These are phyloP conservation scores for Tetradesmus lagerheimii DNA, from an alignment of 139 green algal species.

Conservation along the genomic window DNA sequence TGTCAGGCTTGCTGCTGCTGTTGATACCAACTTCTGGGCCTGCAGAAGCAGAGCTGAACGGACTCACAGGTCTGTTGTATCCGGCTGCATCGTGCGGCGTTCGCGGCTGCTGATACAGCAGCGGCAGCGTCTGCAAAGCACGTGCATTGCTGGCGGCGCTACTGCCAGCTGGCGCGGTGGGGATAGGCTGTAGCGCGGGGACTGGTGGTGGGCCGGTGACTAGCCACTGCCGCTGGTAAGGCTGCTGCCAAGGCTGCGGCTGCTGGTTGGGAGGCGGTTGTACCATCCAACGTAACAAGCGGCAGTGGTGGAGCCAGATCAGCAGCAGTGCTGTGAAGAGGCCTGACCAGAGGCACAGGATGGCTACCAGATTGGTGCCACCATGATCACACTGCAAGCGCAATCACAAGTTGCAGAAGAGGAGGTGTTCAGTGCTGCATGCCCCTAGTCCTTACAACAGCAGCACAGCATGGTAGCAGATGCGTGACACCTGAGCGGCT, in stretches of 20 bases:
- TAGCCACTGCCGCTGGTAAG: constrained; percentile 33
- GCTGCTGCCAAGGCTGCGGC: constrained; percentile 24
- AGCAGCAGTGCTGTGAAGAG: constrained; percentile 31
- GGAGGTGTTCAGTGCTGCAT: background rate
- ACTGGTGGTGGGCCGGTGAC: background rate
- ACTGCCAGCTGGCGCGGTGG: background rate
- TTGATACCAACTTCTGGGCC: background rate
- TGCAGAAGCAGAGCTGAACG: background rate
- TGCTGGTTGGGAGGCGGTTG: constrained; percentile 8
- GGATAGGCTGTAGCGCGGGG: background rate
- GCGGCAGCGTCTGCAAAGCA: background rate
- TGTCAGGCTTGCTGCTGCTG: constrained; percentile 5
- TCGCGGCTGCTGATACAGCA: constrained; percentile 13
- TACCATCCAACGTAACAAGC: constrained; percentile 5
- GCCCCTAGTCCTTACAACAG: too few relatives aligned
- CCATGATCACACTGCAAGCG: constrained; percentile 37
- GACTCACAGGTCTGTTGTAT: constrained; percentile 16
- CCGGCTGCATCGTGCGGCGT: constrained; percentile 32
- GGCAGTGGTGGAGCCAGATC: constrained; percentile 41
- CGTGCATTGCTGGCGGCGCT: background rate
- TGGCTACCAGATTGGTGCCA: constrained; percentile 19
- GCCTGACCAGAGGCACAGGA: background rate
- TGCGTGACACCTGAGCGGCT: too few relatives aligned
- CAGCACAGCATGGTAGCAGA: too few relatives aligned
- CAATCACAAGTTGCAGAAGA: background rate